Conservation (phyloP, 2,329 filamentous ascomycete genomes). For the Sarocladiaceae sp. region DNA sequence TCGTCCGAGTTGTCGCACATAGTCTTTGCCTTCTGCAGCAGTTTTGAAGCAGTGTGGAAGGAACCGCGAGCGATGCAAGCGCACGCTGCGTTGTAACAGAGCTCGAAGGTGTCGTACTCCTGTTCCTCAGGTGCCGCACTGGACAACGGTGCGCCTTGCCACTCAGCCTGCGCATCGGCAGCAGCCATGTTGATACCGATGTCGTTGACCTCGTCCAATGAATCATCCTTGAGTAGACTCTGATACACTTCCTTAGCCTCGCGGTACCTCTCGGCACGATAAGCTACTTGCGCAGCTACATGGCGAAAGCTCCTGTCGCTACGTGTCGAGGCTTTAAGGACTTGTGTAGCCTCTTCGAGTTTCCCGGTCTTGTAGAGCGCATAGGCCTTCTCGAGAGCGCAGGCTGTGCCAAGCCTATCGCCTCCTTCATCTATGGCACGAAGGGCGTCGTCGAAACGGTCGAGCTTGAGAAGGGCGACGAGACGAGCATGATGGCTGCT, state of each 20-base stretch:
- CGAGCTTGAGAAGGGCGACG: conserved; percentile 74
- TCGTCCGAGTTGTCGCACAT: conserved; percentile 73
- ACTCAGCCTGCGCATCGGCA: conserved; percentile 67
- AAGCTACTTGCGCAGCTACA: conserved; percentile 63
- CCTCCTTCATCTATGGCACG: conserved; percentile 62
- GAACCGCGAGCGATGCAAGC: conserved; percentile 66
- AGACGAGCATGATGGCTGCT: conserved; percentile 66
- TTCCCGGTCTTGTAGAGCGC: conserved; percentile 78
- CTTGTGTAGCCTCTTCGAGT: conserved; percentile 57
- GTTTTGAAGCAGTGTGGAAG: conserved; percentile 56
- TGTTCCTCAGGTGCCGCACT: conserved; percentile 45
- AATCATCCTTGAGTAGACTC: conserved; percentile 44
- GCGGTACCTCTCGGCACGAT: conserved; percentile 70
- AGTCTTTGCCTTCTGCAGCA: conserved; percentile 66
- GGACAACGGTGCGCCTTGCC: conserved; percentile 48
- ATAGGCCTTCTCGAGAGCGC: conserved; percentile 70
- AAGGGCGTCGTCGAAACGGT: conserved; percentile 75
- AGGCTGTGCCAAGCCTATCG: conserved; percentile 54
- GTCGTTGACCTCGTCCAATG: conserved; percentile 65
- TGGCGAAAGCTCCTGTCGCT: conserved; percentile 40
- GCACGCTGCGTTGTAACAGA: conserved; percentile 77
- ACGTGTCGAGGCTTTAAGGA: conserved; percentile 29
- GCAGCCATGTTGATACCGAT: conserved; percentile 73
- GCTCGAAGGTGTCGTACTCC: conserved; percentile 73
- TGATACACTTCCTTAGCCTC: conserved; percentile 62